Conservation (phyloP, 495 filamentous ascomycete genomes). For the Venustampulla echinocandica region DNA sequence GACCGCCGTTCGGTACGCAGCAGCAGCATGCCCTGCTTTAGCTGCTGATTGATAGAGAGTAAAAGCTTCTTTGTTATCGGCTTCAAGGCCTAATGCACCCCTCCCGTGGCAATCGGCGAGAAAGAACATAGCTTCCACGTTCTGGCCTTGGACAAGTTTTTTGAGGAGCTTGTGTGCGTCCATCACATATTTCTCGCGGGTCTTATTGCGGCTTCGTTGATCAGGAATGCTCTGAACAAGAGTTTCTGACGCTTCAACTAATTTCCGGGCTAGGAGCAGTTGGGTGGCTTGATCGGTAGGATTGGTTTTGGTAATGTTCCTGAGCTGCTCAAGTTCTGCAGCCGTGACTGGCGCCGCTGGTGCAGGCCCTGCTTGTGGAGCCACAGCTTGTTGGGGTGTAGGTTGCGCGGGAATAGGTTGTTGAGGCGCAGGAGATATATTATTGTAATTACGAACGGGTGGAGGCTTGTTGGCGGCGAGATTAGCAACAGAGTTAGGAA, state of each 20-base stretch:
- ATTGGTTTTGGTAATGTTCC: conserved; percentile 54
- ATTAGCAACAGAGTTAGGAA: conserved; percentile 45
- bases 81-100: conserved; percentile 58
- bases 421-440: conserved; percentile 24
- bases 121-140: conserved; percentile 87
- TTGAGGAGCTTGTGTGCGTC: conserved; percentile 88
- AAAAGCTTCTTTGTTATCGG: conserved; percentile 85
- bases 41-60: conserved; percentile 87
- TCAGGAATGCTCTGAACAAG: conserved; percentile 69
- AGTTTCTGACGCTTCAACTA: conserved; percentile 74
- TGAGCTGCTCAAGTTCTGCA: conserved; percentile 67
- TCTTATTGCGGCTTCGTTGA: conserved; percentile 60
- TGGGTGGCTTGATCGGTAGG: conserved; percentile 63
- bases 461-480: conserved; percentile 41
- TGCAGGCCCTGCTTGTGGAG: conserved; percentile 31
- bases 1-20: conserved; percentile 90
- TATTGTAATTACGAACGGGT: conserved; percentile 66
- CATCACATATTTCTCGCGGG: conserved; percentile 71
- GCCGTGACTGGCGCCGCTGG: conserved; percentile 55
- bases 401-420: conserved; percentile 17
- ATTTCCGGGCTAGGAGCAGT: conserved; percentile 69
- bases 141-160: conserved; percentile 58
- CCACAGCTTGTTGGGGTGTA: conserved; percentile 7
- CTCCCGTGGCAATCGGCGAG: conserved; percentile 83
- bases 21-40: conserved; percentile 73